Evolutionary conservation across 2,329 filamentous ascomycete species (phyloP).

Genomic region (Pestalotiopsis sp.): DNA sequence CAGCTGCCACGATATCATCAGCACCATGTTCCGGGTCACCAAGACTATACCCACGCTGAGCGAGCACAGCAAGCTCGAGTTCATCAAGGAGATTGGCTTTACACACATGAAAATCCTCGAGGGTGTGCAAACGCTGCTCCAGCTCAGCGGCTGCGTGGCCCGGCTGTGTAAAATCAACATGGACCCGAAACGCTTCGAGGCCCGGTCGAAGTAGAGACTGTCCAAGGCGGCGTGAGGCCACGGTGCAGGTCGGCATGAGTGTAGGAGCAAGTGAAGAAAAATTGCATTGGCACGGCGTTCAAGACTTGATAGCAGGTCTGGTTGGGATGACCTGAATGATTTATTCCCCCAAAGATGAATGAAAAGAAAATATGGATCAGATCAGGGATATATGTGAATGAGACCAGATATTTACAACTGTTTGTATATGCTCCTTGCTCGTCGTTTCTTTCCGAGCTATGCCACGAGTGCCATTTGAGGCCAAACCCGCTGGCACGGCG

Average conservation of each 20-base stretch:
- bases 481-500: too few relatives aligned
- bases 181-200: conserved; percentile 80
- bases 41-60: conserved; percentile 92
- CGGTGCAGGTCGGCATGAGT: background rate
- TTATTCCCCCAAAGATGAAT: conserved; percentile 14
- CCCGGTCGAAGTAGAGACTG: conserved; percentile 2
- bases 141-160: conserved; percentile 90
- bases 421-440: conserved; percentile 2
- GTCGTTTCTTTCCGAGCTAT: background rate
- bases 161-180: conserved; percentile 95
- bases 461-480: background rate
- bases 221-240: background rate
- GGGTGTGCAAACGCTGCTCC: conserved; percentile 91
- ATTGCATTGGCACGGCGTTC: conserved; percentile 34
- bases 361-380: background rate
- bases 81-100: conserved; percentile 98
- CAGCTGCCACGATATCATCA: conserved; percentile 98
- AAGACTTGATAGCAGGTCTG: conserved; percentile 16
- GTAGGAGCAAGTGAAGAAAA: conserved; percentile 15
- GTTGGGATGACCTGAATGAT: conserved; percentile 14
- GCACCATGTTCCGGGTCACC: conserved; percentile 98
- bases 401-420: conserved; percentile 22
- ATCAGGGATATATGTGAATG: background rate
- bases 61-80: conserved; percentile 94
- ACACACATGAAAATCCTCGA: conserved; percentile 99